Conservation (phyloP, 2,329 filamentous ascomycete species). For the Dactylellina haptotyla region DNA sequence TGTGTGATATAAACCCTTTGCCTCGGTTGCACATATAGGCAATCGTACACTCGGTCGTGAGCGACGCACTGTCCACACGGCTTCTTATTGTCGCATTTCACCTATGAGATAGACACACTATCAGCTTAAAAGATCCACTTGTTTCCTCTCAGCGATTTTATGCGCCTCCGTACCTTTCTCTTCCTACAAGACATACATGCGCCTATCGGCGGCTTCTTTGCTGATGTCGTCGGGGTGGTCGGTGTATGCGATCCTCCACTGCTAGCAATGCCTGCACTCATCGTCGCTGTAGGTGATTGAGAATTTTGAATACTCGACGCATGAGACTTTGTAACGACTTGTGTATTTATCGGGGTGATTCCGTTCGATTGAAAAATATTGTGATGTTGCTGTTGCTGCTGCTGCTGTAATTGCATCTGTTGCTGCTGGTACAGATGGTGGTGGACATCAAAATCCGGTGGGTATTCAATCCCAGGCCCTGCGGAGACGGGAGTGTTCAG, state of each 20-base stretch:
- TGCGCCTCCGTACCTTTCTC: conserved; percentile 44
- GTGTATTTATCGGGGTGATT: conserved; percentile 49
- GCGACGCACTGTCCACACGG: conserved; percentile 50
- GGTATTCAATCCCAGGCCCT: conserved; percentile 41
- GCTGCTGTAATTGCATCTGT: conserved; percentile 28
- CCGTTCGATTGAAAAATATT: conserved; percentile 47
- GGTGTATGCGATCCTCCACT: conserved; percentile 39
- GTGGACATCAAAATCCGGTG: conserved; percentile 47
- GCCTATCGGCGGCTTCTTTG: conserved; percentile 46
- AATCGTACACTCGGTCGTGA: conserved; percentile 51
- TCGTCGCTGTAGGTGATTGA: conserved; percentile 42
- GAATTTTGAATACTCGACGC: conserved; percentile 34
- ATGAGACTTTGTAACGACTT: conserved; percentile 30
- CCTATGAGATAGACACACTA: conserved; percentile 9
- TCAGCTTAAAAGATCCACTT: conserved; percentile 15
- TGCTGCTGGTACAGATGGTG: conserved; percentile 48
- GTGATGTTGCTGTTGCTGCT: conserved; percentile 41
- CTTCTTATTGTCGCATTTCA: conserved; percentile 54
- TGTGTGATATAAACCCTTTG: conserved; percentile 53
- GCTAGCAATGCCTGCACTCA: conserved; percentile 24
- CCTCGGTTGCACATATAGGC: conserved; percentile 49
- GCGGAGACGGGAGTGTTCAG: conserved; percentile 43
- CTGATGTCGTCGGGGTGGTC: conserved; percentile 42
- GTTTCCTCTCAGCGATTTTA: not conserved
- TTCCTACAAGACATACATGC: conserved; percentile 53